Conservation (phyloP, 2,329 filamentous ascomycete genomes). For the Paraphoma sp. region DNA sequence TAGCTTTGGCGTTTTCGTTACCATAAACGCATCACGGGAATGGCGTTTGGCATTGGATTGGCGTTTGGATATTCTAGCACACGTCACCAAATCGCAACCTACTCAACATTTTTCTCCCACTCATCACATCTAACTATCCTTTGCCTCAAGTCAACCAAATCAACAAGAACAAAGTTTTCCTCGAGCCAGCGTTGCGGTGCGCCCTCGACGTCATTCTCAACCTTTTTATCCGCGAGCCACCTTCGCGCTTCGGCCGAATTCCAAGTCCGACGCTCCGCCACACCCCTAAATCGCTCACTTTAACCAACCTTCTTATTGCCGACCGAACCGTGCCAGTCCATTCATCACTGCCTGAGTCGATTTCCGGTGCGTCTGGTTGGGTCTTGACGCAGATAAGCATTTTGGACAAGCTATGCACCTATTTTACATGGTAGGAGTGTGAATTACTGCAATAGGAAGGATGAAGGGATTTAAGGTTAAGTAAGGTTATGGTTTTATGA, state of each 20-base stretch:
- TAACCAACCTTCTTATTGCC: no score
- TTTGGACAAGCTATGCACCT: constrained; percentile 14
- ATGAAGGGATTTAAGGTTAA: neutral
- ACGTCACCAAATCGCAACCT: neutral
- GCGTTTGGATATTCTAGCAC: neutral
- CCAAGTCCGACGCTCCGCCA: no score
- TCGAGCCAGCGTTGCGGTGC: no score
- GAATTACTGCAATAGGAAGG: constrained; percentile 12
- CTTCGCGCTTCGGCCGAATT: no score
- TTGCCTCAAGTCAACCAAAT: no score
- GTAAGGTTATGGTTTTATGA: neutral
- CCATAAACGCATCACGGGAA: neutral
- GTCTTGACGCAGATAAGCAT: constrained; percentile 8
- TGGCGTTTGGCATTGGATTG: neutral
- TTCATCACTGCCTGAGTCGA: neutral
- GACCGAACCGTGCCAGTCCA: no score
- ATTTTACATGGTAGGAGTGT: neutral
- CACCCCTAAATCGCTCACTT: no score
- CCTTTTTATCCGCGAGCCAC: no score
- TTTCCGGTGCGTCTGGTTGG: constrained; percentile 1
- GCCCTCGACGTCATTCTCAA: no score
- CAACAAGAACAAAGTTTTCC: no score
- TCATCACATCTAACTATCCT: no score
- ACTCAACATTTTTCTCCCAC: no score
- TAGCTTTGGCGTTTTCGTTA: constrained; percentile 14